Percentiles rank a stretch among this genome's conserved stretches.
Evolutionary conservation across 1,284 basidiomycete species (phyloP).

Genomic region (Cryptococcus amylolentus): DNA sequence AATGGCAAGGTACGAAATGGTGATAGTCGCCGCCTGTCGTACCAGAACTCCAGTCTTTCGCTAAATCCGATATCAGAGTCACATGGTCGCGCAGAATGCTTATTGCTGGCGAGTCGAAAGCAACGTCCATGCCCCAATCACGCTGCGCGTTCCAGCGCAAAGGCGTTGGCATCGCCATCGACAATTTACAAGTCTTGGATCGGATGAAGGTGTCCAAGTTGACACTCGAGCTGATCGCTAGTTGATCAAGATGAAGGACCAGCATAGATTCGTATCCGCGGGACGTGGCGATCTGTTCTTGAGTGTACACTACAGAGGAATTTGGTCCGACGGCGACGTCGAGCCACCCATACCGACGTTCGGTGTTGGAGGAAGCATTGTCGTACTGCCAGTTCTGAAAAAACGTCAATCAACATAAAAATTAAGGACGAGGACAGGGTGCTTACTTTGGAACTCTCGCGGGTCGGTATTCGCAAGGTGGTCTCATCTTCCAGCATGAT

Average conservation of each 20-base stretch:
- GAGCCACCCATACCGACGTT: slow-evolving; percentile 62
- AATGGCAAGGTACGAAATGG: slow-evolving; percentile 77
- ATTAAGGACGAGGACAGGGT: not conserved
- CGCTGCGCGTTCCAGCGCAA: slow-evolving; percentile 58
- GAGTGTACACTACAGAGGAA: slow-evolving; percentile 74
- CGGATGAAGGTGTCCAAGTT: slow-evolving; percentile 75
- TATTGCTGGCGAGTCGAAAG: slow-evolving; percentile 66
- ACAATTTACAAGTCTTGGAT: slow-evolving; percentile 64
- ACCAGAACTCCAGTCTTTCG: slow-evolving; percentile 81
- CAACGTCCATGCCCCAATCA: slow-evolving; percentile 70
- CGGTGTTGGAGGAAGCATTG: slow-evolving; percentile 44
- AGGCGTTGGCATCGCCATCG: slow-evolving; percentile 52
- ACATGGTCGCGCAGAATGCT: slow-evolving; percentile 84
- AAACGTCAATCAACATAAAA: not conserved
- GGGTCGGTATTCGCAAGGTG: slow-evolving; percentile 73
- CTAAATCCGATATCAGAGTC: slow-evolving; percentile 83
- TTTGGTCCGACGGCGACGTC: slow-evolving; percentile 70
- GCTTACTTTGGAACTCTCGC: slow-evolving; percentile 59
- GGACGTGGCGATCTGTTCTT: slow-evolving; percentile 71
- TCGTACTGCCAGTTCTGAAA: slow-evolving; percentile 36
- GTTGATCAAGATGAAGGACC: slow-evolving; percentile 74
- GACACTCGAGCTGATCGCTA: slow-evolving; percentile 75
- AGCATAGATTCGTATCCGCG: slow-evolving; percentile 73
- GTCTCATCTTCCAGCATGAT: slow-evolving; percentile 73
- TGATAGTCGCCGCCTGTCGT: slow-evolving; percentile 66